phyloP scores from a whole-genome alignment of 2,329 filamentous ascomycete genomes.

The Fusarium poae region DNA sequence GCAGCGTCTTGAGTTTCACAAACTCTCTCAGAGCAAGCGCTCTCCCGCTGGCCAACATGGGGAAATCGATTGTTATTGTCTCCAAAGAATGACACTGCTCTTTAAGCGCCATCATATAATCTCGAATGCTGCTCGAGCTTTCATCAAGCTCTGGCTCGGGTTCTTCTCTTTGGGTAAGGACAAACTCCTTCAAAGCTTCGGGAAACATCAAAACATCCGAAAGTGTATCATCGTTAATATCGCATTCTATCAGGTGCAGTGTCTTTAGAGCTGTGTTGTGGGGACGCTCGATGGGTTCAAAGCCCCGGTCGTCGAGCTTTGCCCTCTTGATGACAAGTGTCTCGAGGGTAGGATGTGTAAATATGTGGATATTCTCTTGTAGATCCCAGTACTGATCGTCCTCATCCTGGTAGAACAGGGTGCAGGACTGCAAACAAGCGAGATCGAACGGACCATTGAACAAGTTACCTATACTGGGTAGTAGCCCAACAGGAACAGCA shows the following conservation, averaged over 20 bases:
- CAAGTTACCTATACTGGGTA: conserved; percentile 62
- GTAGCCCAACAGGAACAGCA: conserved; percentile 58
- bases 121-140: conserved; percentile 60
- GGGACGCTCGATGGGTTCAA: conserved; percentile 62
- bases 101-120: conserved; percentile 61
- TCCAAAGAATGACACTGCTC: conserved; percentile 59
- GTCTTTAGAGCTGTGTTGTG: conserved; percentile 60
- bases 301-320: conserved; percentile 61
- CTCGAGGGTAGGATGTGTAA: conserved; percentile 63
- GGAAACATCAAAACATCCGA: conserved; percentile 59
- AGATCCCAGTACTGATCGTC: conserved; percentile 63
- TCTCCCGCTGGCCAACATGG: conserved; percentile 56
- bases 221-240: conserved; percentile 61
- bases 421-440: conserved; percentile 61
- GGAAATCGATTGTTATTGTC: conserved; percentile 61
- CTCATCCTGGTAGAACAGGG: conserved; percentile 61
- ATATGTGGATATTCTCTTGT: conserved; percentile 65
- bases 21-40: conserved; percentile 61
- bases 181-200: conserved; percentile 60
- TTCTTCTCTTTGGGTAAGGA: conserved; percentile 60
- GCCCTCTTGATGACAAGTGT: conserved; percentile 60
- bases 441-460: conserved; percentile 66
- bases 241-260: conserved; percentile 63
- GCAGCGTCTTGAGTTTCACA: conserved; percentile 55
- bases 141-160: conserved; percentile 60